Evolutionary conservation across 1,284 basidiomycete genomes (phyloP).

Genomic region (Leccinum fallax): DNA sequence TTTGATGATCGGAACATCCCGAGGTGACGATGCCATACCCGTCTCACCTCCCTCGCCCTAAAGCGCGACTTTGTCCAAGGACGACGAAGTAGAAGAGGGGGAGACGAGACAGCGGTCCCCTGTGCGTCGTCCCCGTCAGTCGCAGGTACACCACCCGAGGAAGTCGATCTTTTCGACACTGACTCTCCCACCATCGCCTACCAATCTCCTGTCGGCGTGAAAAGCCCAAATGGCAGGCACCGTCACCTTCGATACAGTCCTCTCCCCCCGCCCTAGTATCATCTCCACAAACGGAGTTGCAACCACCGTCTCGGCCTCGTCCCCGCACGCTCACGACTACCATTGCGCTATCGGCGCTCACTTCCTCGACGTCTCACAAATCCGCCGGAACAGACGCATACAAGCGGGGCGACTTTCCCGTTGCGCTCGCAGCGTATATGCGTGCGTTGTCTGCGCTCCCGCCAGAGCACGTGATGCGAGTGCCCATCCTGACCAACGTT

Average conservation of each 20-base stretch:
- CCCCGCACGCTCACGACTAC: constrained; percentile 45
- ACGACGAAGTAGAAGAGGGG: constrained; percentile 41
- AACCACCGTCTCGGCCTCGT: constrained; percentile 5
- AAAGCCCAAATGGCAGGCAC: constrained; percentile 32
- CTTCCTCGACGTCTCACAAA: constrained; percentile 35
- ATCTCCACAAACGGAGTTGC: constrained; percentile 7
- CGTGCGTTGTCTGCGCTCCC: no score
- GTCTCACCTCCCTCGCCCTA: no score
- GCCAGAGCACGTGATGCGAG: no score
- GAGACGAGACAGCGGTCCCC: constrained; percentile 6
- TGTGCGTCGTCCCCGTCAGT: constrained; percentile 1
- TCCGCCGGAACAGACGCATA: no score
- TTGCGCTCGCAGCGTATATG: no score
- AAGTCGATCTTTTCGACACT: constrained; percentile 48
- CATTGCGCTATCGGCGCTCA: constrained; percentile 36
- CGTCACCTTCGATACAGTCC: constrained; percentile 3
- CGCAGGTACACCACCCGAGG: neutral
- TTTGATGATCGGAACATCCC: no score
- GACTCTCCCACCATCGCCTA: constrained; percentile 48
- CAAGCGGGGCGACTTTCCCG: no score
- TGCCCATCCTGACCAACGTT: no score
- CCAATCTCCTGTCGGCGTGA: constrained; percentile 57
- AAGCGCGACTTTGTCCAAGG: constrained; percentile 41
- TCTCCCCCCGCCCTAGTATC: neutral
- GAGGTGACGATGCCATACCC: no score